These are phyloP conservation scores for Aspergillus panamensis DNA, from an alignment of 495 filamentous ascomycete species.

Conservation along the genomic window DNA sequence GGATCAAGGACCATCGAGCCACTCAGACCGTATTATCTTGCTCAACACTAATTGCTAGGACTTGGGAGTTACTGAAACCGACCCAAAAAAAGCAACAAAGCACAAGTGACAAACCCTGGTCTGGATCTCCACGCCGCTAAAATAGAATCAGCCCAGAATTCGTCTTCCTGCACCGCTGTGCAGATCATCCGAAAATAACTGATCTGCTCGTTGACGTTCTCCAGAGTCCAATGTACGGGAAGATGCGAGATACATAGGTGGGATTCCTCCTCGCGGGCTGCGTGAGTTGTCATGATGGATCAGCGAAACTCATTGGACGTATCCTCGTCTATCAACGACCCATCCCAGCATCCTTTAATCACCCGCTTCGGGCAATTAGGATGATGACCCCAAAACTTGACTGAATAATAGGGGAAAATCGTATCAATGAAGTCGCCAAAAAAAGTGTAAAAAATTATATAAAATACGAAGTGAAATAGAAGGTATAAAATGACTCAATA, in stretches of 20 bases:
- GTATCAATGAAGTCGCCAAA: background rate
- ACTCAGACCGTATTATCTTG: background rate
- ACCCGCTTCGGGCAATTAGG: background rate
- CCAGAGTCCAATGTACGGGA: background rate
- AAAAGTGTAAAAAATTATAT: background rate
- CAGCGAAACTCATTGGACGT: background rate
- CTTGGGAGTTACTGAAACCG: too few relatives aligned
- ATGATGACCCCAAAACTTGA: background rate
- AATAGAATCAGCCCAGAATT: background rate
- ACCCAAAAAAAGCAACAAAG: too few relatives aligned
- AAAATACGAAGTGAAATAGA: background rate
- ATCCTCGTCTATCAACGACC: background rate
- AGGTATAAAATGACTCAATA: conserved; percentile 7
- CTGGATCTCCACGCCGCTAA: background rate
- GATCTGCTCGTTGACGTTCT: background rate
- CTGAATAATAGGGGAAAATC: too few relatives aligned
- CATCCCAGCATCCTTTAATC: background rate
- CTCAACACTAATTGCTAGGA: background rate
- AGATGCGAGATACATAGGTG: background rate
- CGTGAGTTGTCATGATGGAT: background rate
- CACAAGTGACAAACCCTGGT: background rate
- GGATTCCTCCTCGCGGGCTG: background rate
- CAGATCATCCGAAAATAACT: conserved; percentile 13
- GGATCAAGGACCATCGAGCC: background rate
- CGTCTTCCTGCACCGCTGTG: conserved; percentile 12